Percentiles rank a stretch among this genome's conserved stretches.
phyloP scores from a whole-genome alignment of 345 rosid genomes.

The Garcia nutans region DNA sequence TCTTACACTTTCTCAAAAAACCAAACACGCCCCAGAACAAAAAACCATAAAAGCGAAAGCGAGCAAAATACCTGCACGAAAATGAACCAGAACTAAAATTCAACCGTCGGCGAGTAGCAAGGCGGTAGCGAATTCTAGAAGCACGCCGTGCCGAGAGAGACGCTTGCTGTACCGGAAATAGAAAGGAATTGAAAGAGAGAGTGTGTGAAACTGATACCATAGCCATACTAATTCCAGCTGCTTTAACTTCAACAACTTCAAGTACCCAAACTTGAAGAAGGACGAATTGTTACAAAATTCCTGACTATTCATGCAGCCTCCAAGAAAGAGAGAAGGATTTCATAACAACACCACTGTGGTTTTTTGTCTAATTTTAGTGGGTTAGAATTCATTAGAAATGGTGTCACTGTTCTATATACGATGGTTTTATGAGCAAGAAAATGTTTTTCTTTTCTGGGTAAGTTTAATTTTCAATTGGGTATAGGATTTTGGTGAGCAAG shows the following conservation, averaged over 20 bases:
- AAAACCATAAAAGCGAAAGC: not conserved
- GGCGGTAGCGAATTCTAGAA: conserved; percentile 51
- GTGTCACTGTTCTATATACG: not conserved
- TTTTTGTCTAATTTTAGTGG: not conserved
- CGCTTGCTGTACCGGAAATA: conserved; percentile 35
- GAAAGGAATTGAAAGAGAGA: conserved; percentile 30
- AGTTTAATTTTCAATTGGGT: not conserved
- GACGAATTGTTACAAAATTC: conserved; percentile 22
- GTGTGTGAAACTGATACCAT: conserved; percentile 44
- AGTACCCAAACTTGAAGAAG: conserved; percentile 41
- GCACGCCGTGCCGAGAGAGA: conserved; percentile 39
- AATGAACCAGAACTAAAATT: conserved; percentile 27
- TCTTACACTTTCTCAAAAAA: not conserved
- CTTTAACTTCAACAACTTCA: conserved; percentile 33
- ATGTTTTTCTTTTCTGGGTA: not conserved
- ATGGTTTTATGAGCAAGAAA: not conserved
- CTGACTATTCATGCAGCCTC: conserved; percentile 61
- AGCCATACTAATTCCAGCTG: conserved; percentile 30
- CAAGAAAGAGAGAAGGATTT: not conserved
- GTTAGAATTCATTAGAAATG: conserved; percentile 13
- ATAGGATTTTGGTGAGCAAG: not conserved
- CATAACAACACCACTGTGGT: not conserved
- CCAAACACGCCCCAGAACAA: not conserved
- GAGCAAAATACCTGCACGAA: conserved; percentile 35
- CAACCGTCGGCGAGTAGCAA: conserved; percentile 67